Evolutionary conservation across 306 rosid genomes (phyloP).

Genomic region (Begonia loranthoides): DNA sequence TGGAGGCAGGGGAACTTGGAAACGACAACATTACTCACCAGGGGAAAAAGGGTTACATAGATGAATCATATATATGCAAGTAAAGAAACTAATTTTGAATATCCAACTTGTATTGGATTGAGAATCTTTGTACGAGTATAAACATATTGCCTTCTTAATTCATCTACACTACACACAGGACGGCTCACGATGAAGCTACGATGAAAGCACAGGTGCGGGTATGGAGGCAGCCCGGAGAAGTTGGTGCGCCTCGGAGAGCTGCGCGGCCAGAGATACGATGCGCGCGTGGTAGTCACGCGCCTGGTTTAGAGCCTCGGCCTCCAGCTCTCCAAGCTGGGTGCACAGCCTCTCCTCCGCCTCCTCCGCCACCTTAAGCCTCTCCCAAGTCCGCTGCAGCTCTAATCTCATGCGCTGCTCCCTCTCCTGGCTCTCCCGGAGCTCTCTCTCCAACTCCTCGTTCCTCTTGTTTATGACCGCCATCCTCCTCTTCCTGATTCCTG

Average conservation of each 20-base stretch:
- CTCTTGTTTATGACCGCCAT: conserved; percentile 27
- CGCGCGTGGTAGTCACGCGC: conserved; percentile 61
- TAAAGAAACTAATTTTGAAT: no score
- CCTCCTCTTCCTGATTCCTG: not conserved
- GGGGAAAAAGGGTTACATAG: no score
- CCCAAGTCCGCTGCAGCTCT: conserved; percentile 31
- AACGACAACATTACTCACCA: no score
- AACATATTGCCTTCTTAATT: no score
- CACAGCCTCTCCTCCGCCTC: conserved; percentile 94
- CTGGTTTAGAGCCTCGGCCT: conserved; percentile 57
- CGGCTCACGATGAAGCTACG: no score
- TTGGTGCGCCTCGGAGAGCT: conserved; percentile 52
- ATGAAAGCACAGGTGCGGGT: conserved; percentile 11
- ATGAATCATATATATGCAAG: no score
- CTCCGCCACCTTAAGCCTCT: conserved; percentile 69
- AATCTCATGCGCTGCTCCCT: conserved; percentile 56
- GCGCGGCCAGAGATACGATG: conserved; percentile 37
- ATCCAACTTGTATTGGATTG: no score
- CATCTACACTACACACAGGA: no score
- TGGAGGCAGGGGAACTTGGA: no score
- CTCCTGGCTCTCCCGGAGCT: conserved; percentile 46
- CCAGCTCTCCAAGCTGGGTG: conserved; percentile 80
- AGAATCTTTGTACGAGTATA: no score
- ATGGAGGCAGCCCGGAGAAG: conserved; percentile 27
- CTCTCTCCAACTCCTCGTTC: conserved; percentile 68